Conservation (phyloP, 345 rosid genomes). For the Ailanthus altissimus region DNA sequence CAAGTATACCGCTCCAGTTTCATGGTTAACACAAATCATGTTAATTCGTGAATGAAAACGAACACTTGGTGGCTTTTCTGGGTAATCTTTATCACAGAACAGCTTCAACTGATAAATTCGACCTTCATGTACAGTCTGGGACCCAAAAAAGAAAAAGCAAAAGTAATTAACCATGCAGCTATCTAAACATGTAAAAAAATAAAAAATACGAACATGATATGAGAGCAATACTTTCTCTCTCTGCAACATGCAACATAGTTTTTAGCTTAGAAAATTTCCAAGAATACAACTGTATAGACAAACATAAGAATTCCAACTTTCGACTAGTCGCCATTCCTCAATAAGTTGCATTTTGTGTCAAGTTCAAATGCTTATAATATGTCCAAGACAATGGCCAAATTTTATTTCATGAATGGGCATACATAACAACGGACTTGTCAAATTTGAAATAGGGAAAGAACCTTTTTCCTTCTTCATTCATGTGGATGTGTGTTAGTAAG, state of each 20-base stretch:
- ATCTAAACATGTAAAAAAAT: background rate
- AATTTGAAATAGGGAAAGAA: background rate
- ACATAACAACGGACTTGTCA: background rate
- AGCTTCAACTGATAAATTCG: constrained; percentile 96
- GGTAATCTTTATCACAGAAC: constrained; percentile 96
- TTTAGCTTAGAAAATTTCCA: background rate
- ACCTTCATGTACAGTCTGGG: constrained; percentile 94
- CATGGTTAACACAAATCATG: constrained; percentile 92
- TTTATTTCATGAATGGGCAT: background rate
- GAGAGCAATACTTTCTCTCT: background rate
- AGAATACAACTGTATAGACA: background rate
- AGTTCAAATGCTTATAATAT: background rate
- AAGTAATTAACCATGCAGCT: background rate
- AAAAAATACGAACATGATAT: background rate
- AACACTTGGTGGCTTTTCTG: constrained; percentile 94
- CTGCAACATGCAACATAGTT: background rate
- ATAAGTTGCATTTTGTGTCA: background rate
- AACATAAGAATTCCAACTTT: background rate
- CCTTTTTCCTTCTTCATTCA: background rate
- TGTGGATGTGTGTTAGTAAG: background rate
- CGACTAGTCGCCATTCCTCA: background rate
- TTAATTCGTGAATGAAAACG: constrained; percentile 93
- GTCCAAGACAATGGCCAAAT: background rate
- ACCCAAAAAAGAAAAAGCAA: background rate
- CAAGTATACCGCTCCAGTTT: constrained; percentile 82